Conservation (phyloP, 2,329 filamentous ascomycete genomes). For the Hortaea sp. region DNA sequence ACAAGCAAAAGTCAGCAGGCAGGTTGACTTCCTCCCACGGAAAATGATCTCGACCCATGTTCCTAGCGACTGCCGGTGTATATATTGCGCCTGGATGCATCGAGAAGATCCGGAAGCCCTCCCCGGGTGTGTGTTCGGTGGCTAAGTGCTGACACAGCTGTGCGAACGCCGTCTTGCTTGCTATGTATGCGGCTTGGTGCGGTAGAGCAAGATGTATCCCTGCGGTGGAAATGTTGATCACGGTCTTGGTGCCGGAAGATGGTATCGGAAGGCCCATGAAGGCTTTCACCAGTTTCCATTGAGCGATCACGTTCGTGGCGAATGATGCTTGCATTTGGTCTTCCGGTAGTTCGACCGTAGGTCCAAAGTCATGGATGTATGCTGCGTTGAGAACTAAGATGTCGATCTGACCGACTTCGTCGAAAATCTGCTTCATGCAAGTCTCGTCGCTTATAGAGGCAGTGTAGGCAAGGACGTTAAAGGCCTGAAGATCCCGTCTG, state of each 20-base stretch:
- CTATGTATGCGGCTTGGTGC: neutral
- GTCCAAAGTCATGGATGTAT: slow-evolving; percentile 9
- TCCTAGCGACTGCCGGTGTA: neutral
- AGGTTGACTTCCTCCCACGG: slow-evolving; percentile 12
- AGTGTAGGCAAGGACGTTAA: no score
- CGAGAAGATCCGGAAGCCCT: slow-evolving; percentile 2
- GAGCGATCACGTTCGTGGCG: slow-evolving; percentile 25
- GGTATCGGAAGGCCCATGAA: slow-evolving; percentile 26
- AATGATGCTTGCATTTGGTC: slow-evolving; percentile 25
- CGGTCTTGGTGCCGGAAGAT: slow-evolving; percentile 18
- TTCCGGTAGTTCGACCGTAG: slow-evolving; percentile 20
- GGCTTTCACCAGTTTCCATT: slow-evolving; percentile 24
- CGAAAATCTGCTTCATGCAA: slow-evolving; percentile 22
- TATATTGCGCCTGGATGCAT: slow-evolving; percentile 5
- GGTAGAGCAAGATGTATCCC: neutral
- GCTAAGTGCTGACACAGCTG: neutral
- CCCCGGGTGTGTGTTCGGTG: neutral
- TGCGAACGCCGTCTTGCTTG: neutral
- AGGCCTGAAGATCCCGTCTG: neutral
- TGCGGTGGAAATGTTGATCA: slow-evolving; percentile 23
- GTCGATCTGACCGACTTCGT: slow-evolving; percentile 26
- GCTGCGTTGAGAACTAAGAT: slow-evolving; percentile 34
- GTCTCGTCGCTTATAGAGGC: slow-evolving; percentile 16
- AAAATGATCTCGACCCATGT: slow-evolving; percentile 1
- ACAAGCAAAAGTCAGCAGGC: slow-evolving; percentile 25